These are phyloP conservation scores for Papiliotrema fonsecae DNA, from an alignment of 1,284 basidiomycete species.

Conservation along the genomic window DNA sequence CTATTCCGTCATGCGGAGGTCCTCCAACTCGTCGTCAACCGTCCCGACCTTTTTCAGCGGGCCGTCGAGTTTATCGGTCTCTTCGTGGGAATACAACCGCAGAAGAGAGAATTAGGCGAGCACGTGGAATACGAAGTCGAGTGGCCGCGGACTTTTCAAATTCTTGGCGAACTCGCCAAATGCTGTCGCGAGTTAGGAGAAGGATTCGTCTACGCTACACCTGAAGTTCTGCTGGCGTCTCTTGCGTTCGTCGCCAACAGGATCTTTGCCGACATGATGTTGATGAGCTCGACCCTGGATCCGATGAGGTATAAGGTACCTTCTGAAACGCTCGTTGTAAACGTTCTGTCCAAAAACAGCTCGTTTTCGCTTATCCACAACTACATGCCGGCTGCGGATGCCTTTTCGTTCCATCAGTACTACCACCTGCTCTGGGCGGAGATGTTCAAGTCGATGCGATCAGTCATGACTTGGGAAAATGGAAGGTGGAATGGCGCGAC, in stretches of 20 bases:
- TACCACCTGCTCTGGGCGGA: constrained; percentile 89
- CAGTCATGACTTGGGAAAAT: constrained; percentile 11
- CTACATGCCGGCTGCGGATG: constrained; percentile 56
- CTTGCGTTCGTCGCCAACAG: constrained; percentile 66
- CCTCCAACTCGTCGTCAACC: constrained; percentile 65
- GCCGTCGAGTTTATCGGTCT: constrained; percentile 65
- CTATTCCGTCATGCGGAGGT: constrained; percentile 68
- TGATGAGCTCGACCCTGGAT: constrained; percentile 54
- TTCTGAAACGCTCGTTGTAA: constrained; percentile 53
- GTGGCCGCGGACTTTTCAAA: constrained; percentile 90
- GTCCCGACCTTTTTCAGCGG: constrained; percentile 59
- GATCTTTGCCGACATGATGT: constrained; percentile 59
- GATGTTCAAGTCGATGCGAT: constrained; percentile 59
- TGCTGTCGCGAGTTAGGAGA: constrained; percentile 84
- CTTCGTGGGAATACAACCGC: constrained; percentile 87
- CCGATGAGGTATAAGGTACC: constrained; percentile 60
- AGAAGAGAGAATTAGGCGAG: constrained; percentile 69
- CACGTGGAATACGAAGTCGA: constrained; percentile 95
- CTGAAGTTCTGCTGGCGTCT: constrained; percentile 61
- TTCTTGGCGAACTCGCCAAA: constrained; percentile 78
- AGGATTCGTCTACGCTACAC: constrained; percentile 58
- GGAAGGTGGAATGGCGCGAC: constrained; percentile 8
- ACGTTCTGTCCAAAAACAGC: constrained; percentile 19
- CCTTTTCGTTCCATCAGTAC: constrained; percentile 76
- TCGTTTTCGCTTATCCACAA: constrained; percentile 57